Percentiles rank a stretch among this genome's conserved stretches.
These are phyloP conservation scores for Ganoderma leucocontextum DNA, from an alignment of 1,284 basidiomycete species.

Conservation along the genomic window DNA sequence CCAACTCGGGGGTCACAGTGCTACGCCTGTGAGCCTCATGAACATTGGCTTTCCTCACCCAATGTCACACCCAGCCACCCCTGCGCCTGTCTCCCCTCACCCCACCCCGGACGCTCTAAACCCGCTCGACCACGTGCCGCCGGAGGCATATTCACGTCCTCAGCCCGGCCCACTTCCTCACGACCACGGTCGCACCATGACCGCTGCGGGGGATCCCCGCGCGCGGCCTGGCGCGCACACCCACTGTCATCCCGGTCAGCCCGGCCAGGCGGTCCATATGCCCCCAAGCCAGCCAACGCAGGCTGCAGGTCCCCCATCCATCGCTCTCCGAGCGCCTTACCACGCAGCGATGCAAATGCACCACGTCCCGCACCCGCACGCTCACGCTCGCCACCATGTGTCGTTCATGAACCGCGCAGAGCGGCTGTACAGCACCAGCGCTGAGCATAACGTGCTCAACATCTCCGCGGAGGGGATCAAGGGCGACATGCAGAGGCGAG, in stretches of 20 bases:
- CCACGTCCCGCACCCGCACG: slow-evolving; percentile 79
- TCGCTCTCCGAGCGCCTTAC: slow-evolving; percentile 60
- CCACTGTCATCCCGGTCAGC: slow-evolving; percentile 20
- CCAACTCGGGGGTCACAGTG: slow-evolving; percentile 33
- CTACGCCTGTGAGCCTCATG: slow-evolving; percentile 38
- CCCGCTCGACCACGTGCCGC: slow-evolving; percentile 33
- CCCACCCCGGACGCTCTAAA: slow-evolving; percentile 32
- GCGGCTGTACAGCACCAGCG: slow-evolving; percentile 47
- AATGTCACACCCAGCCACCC: slow-evolving; percentile 41
- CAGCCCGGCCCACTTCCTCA: slow-evolving; percentile 15
- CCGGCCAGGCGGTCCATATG: slow-evolving; percentile 7
- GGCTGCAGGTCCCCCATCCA: slow-evolving; percentile 29
- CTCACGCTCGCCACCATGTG: slow-evolving; percentile 73
- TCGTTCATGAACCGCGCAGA: slow-evolving; percentile 52
- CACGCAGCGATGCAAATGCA: slow-evolving; percentile 65
- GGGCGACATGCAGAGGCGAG: slow-evolving; percentile 51
- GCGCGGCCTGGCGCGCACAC: slow-evolving; percentile 15
- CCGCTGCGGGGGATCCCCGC: slow-evolving; percentile 3
- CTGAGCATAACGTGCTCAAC: slow-evolving; percentile 42
- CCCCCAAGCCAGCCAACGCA: slow-evolving; percentile 25
- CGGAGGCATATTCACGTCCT: slow-evolving; percentile 19
- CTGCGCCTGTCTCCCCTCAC: slow-evolving; percentile 37
- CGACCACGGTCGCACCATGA: slow-evolving; percentile 23
- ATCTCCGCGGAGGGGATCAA: slow-evolving; percentile 42
- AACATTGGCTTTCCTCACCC: slow-evolving; percentile 41